Base-by-base conservation (phyloP, 1,284 basidiomycete species). In the Leccinum angustisporum region DNA sequence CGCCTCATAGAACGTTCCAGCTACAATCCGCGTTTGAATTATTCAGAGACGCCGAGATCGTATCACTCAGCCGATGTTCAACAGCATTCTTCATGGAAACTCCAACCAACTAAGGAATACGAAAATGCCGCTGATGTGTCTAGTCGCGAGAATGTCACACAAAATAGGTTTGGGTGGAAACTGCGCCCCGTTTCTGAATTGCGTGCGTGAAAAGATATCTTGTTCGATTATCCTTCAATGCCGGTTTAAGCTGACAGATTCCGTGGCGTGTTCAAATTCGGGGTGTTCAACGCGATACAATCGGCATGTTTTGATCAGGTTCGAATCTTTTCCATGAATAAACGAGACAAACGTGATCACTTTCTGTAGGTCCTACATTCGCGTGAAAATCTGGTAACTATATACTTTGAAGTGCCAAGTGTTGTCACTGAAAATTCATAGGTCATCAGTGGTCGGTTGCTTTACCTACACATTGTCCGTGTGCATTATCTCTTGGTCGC, bases 251-350 rank as follows among this genome's bases (percentile, higher is more conserved):
- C 94, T 56, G 92, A 95, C 67, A 81, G 87, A 21, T 95, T 91
- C 74, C 85, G 91, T 8, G 78, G 81, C 0, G 78, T 95, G 1
- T 97, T 96, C 83, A 90, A 89, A 68, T 97, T 97, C 66, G 87
- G 88, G 0, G 84, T 89, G 1, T 97, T 97, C 81, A 98, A 98
- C 72, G 88, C 90, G 1, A 86, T 97, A 14, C 95, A 98, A 69
- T 94, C 92, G 9, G 81, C 80, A 34, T 94, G 92, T 68, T 91
- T 92, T 66, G 84, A 92, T 58, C 81, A 83, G 64, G 94, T 94
- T 70, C 61, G 84, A 67, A 25, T 46, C 11, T 58, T n/a, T 58
- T 27, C 10, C 5, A 38, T 53, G 53, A 25, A 57, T 11, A 43
- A 9, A 16, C 36, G 52, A 62, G 25, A 51, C 55, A n/a, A 36